Percentiles rank a stretch among this genome's conserved stretches.
Evolutionary conservation across 345 rosid genomes (phyloP).

Genomic region (Pistacia atlantica): DNA sequence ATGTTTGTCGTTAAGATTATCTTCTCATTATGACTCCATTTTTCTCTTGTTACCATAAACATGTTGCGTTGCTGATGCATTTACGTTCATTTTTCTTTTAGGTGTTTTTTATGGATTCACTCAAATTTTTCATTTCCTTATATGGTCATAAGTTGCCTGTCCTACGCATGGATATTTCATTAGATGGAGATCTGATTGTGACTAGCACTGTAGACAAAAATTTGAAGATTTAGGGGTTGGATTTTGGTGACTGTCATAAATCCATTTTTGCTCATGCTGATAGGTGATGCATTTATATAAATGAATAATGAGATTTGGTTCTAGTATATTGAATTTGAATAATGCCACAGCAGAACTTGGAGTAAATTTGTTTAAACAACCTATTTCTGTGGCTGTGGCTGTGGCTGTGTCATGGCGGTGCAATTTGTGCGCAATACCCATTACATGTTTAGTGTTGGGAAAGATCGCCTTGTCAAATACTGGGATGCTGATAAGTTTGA

Average conservation of each 20-base stretch:
- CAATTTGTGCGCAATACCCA: constrained; percentile 87
- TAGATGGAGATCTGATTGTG: constrained; percentile 92
- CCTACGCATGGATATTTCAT: constrained; percentile 89
- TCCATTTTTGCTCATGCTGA: constrained; percentile 95
- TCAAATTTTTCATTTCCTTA: constrained; percentile 78
- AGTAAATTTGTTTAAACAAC: constrained; percentile 26
- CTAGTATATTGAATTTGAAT: background rate
- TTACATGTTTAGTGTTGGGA: constrained; percentile 90
- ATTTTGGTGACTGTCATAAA: constrained; percentile 97
- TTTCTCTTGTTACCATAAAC: constrained; percentile 14
- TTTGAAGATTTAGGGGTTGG: constrained; percentile 95
- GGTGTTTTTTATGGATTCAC: constrained; percentile 94
- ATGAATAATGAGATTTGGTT: constrained; percentile 13
- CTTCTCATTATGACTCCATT: background rate
- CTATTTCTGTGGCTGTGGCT: constrained; percentile 17
- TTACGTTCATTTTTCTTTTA: constrained; percentile 28
- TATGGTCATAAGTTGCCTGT: constrained; percentile 97
- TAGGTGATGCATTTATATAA: constrained; percentile 48
- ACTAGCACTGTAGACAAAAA: constrained; percentile 97
- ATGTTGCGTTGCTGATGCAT: constrained; percentile 9
- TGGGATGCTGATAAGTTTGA: constrained; percentile 99
- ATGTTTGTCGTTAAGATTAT: background rate
- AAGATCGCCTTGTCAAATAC: constrained; percentile 88
- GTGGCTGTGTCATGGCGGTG: constrained; percentile 86
- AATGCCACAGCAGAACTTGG: background rate